Conservation (phyloP, 2,329 filamentous ascomycete species). For the Chrysoporthe austroafricana region DNA sequence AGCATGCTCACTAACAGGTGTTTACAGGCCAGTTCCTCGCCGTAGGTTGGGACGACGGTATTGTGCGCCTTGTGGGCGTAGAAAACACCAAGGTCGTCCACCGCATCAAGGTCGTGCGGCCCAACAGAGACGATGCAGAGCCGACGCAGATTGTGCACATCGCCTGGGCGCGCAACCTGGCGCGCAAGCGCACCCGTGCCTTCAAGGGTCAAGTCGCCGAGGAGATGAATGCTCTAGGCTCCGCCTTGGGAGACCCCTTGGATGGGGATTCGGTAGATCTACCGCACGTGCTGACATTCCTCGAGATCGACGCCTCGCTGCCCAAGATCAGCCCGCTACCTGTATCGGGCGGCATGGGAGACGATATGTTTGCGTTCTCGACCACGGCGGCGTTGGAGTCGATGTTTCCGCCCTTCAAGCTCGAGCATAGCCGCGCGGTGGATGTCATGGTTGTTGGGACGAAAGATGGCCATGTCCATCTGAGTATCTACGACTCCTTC, state of each 20-base stretch:
- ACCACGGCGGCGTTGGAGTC: slow-evolving; percentile 70
- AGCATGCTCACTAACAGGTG: neutral
- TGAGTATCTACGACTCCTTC: slow-evolving; percentile 86
- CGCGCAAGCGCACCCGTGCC: slow-evolving; percentile 36
- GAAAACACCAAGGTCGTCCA: slow-evolving; percentile 84
- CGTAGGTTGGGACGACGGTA: slow-evolving; percentile 81
- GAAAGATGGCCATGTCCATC: slow-evolving; percentile 70
- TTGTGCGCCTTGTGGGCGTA: slow-evolving; percentile 74
- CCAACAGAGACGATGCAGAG: slow-evolving; percentile 38
- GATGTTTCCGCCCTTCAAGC: slow-evolving; percentile 65
- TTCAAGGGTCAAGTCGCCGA: slow-evolving; percentile 29
- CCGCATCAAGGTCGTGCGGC: slow-evolving; percentile 59
- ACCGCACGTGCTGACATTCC: slow-evolving; percentile 72
- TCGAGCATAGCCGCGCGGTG: slow-evolving; percentile 72
- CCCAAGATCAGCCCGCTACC: slow-evolving; percentile 77
- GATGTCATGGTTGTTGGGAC: slow-evolving; percentile 79
- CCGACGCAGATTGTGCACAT: slow-evolving; percentile 54
- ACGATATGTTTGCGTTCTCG: slow-evolving; percentile 68
- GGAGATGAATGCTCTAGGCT: slow-evolving; percentile 29
- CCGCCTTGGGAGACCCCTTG: neutral
- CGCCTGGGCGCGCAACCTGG: slow-evolving; percentile 55
- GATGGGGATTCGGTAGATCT: slow-evolving; percentile 53
- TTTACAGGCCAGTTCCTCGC: slow-evolving; percentile 72
- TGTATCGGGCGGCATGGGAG: slow-evolving; percentile 62
- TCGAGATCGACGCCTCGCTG: slow-evolving; percentile 76